phyloP scores from a whole-genome alignment of 176 grass and related monocot genomes.

The Cymbopogon citratus region DNA sequence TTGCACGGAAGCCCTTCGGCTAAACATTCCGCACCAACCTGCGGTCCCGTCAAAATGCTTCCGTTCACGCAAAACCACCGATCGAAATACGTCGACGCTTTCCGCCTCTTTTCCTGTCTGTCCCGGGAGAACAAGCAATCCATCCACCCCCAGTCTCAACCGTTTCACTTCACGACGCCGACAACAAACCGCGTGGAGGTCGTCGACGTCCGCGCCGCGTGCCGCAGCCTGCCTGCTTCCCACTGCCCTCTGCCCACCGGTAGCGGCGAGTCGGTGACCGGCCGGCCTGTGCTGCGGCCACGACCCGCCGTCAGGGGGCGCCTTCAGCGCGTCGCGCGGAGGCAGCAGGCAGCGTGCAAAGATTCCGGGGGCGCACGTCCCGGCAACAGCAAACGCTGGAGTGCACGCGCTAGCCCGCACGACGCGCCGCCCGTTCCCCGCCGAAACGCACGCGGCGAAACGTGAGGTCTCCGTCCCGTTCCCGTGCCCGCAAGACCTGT shows the following conservation, averaged over 20 bases:
- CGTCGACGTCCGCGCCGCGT: neutral
- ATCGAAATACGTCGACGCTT: no score
- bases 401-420: conserved; percentile 31
- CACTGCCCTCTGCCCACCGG: neutral
- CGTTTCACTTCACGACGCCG: neutral
- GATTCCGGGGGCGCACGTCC: conserved; percentile 22
- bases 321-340: neutral
- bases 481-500: neutral
- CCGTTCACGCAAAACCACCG: no score
- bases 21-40: no score
- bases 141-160: conserved; percentile 8
- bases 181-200: neutral
- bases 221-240: neutral
- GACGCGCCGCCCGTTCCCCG: neutral
- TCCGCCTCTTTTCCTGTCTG: no score
- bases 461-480: neutral
- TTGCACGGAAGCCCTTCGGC: no score
- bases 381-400: neutral
- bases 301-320: neutral
- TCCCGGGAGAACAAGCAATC: neutral
- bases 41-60: no score
- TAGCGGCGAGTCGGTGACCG: neutral
- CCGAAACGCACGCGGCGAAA: neutral
- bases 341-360: conserved; percentile 1
- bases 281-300: neutral